phyloP scores from a whole-genome alignment of 345 rosid genomes.

The Populus pruinosa region DNA sequence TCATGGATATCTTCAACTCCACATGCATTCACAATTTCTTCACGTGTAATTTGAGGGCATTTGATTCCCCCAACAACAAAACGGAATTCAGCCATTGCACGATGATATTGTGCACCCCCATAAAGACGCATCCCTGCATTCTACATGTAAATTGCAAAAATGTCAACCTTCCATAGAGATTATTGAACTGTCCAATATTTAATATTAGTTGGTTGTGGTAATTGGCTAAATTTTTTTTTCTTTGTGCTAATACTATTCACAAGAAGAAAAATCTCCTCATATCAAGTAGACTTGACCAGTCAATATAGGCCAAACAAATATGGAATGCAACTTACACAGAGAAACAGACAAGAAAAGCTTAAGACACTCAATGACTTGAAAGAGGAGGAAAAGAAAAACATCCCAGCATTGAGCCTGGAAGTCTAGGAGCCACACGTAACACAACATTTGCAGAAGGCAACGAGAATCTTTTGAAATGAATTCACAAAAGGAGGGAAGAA shows the following conservation, averaged over 20 bases:
- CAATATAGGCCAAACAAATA: too few relatives aligned
- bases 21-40: slow-evolving; percentile 94
- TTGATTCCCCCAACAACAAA: slow-evolving; percentile 87
- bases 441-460: neutral
- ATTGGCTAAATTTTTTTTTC: neutral
- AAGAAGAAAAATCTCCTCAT: too few relatives aligned
- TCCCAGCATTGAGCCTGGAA: neutral
- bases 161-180: neutral
- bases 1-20: slow-evolving; percentile 98
- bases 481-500: too few relatives aligned
- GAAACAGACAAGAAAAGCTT: neutral
- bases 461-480: neutral
- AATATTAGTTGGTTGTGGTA: neutral
- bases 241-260: neutral
- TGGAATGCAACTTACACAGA: neutral
- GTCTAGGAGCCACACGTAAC: neutral
- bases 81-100: slow-evolving; percentile 97
- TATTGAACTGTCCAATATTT: neutral
- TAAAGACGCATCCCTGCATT: slow-evolving; percentile 97
- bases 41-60: slow-evolving; percentile 88
- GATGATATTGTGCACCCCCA: slow-evolving; percentile 95
- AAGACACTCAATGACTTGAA: neutral
- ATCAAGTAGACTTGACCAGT: neutral
- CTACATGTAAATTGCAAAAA: slow-evolving; percentile 29
- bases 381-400: neutral